phyloP scores from a whole-genome alignment of 2,329 filamentous ascomycete genomes.

The Verticillium nonalfalfae region DNA sequence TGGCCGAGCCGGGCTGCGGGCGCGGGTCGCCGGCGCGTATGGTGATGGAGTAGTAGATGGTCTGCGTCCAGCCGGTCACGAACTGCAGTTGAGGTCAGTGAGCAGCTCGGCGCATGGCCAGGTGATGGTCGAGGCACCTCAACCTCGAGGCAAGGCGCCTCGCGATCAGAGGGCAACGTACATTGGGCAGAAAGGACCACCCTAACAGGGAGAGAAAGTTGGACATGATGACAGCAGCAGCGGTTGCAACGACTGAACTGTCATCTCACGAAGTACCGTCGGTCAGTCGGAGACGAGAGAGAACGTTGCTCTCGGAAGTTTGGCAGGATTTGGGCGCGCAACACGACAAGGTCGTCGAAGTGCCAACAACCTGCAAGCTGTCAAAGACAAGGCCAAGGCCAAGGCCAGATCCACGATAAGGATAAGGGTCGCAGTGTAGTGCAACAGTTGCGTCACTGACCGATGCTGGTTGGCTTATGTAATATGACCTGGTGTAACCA shows the following conservation, averaged over 20 bases:
- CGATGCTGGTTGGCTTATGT: no score
- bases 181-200: slow-evolving; percentile 51
- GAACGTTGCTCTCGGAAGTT: neutral
- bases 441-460: no score
- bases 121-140: no score
- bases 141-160: no score
- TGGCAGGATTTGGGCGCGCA: neutral
- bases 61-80: slow-evolving; percentile 70
- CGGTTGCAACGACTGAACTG: neutral
- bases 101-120: neutral
- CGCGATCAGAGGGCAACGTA: slow-evolving; percentile 20
- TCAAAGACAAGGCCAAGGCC: no score
- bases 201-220: slow-evolving; percentile 46
- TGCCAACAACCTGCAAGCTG: neutral
- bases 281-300: neutral
- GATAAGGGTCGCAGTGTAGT: no score
- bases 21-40: slow-evolving; percentile 85
- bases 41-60: slow-evolving; percentile 77
- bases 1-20: slow-evolving; percentile 62
- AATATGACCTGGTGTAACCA: no score
- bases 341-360: neutral
- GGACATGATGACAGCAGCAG: slow-evolving; percentile 33
- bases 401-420: no score
- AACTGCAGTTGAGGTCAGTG: slow-evolving; percentile 44
- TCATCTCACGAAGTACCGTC: neutral